Evolutionary conservation across 495 filamentous ascomycete species (phyloP).

Genomic region (Neurospora tetraspora): DNA sequence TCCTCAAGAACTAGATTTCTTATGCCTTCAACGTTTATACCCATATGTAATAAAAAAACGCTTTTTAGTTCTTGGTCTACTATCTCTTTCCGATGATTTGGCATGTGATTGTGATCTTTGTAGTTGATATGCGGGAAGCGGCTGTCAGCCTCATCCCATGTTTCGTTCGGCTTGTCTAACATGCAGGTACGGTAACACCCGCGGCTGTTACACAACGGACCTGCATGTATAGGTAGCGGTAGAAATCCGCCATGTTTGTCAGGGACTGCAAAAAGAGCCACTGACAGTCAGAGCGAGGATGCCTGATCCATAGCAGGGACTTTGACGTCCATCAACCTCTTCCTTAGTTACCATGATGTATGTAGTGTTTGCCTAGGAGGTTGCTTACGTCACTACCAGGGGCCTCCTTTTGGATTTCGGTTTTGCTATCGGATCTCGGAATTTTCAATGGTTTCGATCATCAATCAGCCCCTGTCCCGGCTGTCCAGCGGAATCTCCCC

Average conservation of each 20-base stretch:
- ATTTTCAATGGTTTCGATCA: background rate
- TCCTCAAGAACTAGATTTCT: slow-evolving; percentile 46
- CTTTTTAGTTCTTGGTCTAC: background rate
- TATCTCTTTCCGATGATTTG: background rate
- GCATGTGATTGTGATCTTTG: background rate
- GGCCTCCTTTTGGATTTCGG: background rate
- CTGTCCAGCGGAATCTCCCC: background rate
- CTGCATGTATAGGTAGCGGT: background rate
- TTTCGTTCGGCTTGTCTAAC: background rate
- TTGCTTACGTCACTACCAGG: background rate
- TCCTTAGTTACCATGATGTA: no score
- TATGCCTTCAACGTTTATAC: background rate
- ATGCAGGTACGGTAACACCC: background rate
- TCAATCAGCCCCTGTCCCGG: background rate
- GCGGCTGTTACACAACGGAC: background rate
- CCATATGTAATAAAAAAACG: background rate
- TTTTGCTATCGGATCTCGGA: background rate
- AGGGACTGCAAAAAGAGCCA: no score
- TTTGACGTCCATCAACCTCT: no score
- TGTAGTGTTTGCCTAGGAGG: no score
- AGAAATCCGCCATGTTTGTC: background rate
- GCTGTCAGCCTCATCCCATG: background rate
- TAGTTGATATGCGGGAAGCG: background rate
- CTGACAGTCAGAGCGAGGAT: no score
- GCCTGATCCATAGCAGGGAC: background rate